A percentile compares a stretch with the other conserved stretches of the same genome.
Conservation (phyloP, 2,329 filamentous ascomycete species). For the Didymella keratinophila region DNA sequence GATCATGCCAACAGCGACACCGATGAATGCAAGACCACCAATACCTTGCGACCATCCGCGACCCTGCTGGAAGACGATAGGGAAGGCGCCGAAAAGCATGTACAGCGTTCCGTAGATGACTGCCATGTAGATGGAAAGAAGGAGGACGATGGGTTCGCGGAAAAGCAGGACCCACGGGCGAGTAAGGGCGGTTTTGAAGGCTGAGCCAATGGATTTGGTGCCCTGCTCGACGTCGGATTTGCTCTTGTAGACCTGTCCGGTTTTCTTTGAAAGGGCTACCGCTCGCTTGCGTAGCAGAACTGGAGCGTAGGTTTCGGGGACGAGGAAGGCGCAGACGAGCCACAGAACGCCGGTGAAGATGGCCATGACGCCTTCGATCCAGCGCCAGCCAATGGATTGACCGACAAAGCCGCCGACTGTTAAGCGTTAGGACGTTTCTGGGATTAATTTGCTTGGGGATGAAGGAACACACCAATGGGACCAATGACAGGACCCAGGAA, state of each 20-base stretch:
- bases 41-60: slow-evolving; percentile 49
- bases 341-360: slow-evolving; percentile 54
- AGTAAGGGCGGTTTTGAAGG: slow-evolving; percentile 31
- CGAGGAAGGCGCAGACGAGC: slow-evolving; percentile 29
- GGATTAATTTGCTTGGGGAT: fast-evolving
- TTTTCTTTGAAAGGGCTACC: slow-evolving; percentile 65
- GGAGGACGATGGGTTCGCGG: slow-evolving; percentile 32
- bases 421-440: slow-evolving; percentile 44
- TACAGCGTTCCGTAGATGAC: slow-evolving; percentile 56
- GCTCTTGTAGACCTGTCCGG: slow-evolving; percentile 63
- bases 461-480: slow-evolving; percentile 47
- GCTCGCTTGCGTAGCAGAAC: slow-evolving; percentile 70
- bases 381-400: slow-evolving; percentile 35
- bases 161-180: slow-evolving; percentile 33
- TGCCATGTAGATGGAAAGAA: slow-evolving; percentile 35
- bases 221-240: slow-evolving; percentile 41
- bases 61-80: slow-evolving; percentile 52
- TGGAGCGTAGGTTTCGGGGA: slow-evolving; percentile 68
- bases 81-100: slow-evolving; percentile 59
- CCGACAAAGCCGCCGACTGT: slow-evolving; percentile 28
- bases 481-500: slow-evolving; percentile 59
- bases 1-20: slow-evolving; percentile 29
- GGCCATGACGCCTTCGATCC: slow-evolving; percentile 61
- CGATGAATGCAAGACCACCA: slow-evolving; percentile 48
- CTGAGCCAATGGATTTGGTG: slow-evolving; percentile 8